phyloP scores from a whole-genome alignment of 352 stramenopile genomes.

The Globisporangium megalacanthum region DNA sequence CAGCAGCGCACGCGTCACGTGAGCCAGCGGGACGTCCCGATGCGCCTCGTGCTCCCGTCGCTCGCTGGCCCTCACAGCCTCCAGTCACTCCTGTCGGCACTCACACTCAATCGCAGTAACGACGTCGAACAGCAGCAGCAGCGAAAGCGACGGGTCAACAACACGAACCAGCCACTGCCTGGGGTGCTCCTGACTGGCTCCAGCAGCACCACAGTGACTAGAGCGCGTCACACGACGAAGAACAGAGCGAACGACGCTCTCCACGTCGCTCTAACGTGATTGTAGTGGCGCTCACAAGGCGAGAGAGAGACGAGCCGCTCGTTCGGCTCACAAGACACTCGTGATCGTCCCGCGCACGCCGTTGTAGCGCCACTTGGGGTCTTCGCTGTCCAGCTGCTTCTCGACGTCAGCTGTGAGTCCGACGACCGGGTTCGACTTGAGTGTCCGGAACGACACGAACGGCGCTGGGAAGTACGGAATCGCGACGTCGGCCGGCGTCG shows the following conservation, averaged over 20 bases:
- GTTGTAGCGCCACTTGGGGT: conserved; percentile 60
- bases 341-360: conserved; percentile 63
- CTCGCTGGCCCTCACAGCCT: neutral
- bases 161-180: too few relatives aligned
- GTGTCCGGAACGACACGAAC: conserved; percentile 62
- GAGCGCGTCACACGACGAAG: too few relatives aligned
- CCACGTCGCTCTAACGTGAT: too few relatives aligned
- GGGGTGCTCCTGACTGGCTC: too few relatives aligned
- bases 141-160: too few relatives aligned
- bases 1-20: too few relatives aligned
- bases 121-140: neutral
- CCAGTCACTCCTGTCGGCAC: conserved; percentile 1
- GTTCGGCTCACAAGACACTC: conserved; percentile 26
- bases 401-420: conserved; percentile 42
- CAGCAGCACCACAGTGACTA: too few relatives aligned
- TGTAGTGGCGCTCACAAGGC: too few relatives aligned
- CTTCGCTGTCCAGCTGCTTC: conserved; percentile 37
- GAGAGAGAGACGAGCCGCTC: too few relatives aligned
- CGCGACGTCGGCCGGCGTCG: conserved; percentile 80
- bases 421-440: conserved; percentile 70
- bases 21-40: too few relatives aligned
- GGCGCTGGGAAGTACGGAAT: conserved; percentile 65
- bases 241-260: too few relatives aligned
- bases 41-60: neutral
- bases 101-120: neutral